phyloP scores from a whole-genome alignment of 2,329 filamentous ascomycete species.

The Phaeoacremonium minimum region DNA sequence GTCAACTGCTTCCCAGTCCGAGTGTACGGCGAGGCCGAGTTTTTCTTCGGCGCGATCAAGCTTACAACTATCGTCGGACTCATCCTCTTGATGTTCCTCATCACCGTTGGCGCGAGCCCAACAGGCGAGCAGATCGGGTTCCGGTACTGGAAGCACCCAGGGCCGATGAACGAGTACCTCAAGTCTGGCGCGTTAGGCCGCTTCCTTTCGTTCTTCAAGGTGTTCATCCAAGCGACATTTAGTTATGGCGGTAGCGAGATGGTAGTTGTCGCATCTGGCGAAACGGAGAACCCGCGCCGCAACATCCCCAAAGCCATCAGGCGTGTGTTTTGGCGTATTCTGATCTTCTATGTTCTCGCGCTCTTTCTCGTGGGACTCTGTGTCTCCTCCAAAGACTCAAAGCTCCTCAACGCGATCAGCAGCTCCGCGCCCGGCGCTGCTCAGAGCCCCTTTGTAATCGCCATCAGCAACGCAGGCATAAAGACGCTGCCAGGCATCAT shows the following conservation, averaged over 20 bases:
- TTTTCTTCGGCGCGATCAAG: slow-evolving; percentile 16
- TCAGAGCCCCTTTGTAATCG: slow-evolving; percentile 20
- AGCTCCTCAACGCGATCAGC: slow-evolving; percentile 7
- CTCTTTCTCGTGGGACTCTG: slow-evolving; percentile 12
- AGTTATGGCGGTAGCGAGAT: slow-evolving; percentile 10
- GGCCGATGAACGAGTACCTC: slow-evolving; percentile 1
- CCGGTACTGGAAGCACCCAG: slow-evolving; percentile 25
- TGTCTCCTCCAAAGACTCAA: slow-evolving; percentile 8
- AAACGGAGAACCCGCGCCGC: slow-evolving; percentile 10
- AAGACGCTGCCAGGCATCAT: slow-evolving; percentile 11
- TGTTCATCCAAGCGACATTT: slow-evolving; percentile 12
- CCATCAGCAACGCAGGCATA: slow-evolving; percentile 13
- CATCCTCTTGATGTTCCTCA: slow-evolving; percentile 7
- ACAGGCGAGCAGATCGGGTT: slow-evolving; percentile 20
- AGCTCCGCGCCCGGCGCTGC: slow-evolving; percentile 9
- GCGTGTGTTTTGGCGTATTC: slow-evolving; percentile 11
- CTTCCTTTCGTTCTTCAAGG: slow-evolving; percentile 12
- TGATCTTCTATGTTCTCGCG: slow-evolving; percentile 13
- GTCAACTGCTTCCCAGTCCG: slow-evolving; percentile 9
- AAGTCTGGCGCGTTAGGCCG: slow-evolving; percentile 6
- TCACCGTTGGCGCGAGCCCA: slow-evolving; percentile 8
- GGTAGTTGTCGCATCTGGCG: slow-evolving; percentile 12
- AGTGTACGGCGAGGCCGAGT: slow-evolving; percentile 14
- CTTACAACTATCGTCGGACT: slow-evolving; percentile 12
- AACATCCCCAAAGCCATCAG: slow-evolving; percentile 13